phyloP scores from a whole-genome alignment of 208 protist genomes.

The Willaertia magna region DNA sequence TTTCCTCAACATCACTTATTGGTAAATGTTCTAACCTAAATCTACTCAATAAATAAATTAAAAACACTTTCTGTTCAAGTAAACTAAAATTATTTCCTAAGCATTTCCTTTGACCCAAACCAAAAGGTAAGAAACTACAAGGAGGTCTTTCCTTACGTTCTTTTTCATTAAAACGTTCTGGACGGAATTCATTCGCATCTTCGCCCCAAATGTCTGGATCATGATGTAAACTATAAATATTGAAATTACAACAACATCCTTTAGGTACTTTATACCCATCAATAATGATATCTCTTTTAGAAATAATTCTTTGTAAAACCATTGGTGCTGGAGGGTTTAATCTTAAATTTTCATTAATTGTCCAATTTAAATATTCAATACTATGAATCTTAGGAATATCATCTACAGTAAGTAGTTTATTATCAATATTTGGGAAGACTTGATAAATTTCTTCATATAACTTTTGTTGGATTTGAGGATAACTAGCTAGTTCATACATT shows the following conservation, averaged over 20 bases:
- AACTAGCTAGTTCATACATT: background rate
- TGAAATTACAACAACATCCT: background rate
- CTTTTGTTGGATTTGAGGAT: background rate
- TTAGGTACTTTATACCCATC: background rate
- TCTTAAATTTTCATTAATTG: background rate
- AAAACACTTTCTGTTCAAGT: background rate
- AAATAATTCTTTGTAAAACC: background rate
- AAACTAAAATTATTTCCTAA: background rate
- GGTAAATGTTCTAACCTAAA: too few relatives aligned
- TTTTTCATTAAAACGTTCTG: background rate
- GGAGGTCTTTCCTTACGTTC: too few relatives aligned
- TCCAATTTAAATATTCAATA: background rate
- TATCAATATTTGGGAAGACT: background rate
- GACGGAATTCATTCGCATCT: background rate
- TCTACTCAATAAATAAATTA: background rate
- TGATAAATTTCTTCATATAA: background rate
- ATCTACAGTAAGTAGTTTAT: too few relatives aligned
- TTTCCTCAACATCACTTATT: too few relatives aligned
- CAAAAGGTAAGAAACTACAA: background rate
- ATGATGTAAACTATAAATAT: background rate
- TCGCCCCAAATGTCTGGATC: background rate
- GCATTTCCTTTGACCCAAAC: background rate
- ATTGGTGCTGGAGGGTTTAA: background rate
- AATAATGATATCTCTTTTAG: background rate
- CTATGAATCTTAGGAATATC: background rate